phyloP scores from a whole-genome alignment of 2,329 filamentous ascomycete species.

The Alternaria triticimaculans region DNA sequence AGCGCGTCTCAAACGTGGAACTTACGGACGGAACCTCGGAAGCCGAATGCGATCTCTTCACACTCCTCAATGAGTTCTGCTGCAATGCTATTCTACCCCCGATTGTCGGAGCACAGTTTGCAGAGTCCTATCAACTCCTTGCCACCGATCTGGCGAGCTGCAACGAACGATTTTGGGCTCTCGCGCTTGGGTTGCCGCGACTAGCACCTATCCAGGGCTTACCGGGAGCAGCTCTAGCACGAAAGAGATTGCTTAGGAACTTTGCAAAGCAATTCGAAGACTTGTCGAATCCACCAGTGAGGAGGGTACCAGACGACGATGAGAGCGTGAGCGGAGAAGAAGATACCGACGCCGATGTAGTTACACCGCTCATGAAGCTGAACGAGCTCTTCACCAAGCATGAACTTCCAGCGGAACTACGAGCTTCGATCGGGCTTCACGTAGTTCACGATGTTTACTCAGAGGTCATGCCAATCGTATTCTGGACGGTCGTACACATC shows the following conservation, averaged over 20 bases:
- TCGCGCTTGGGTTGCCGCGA: slow-evolving; percentile 63
- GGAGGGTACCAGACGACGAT: slow-evolving; percentile 37
- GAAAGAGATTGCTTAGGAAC: slow-evolving; percentile 38
- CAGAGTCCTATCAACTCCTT: slow-evolving; percentile 50
- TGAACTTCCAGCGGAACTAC: slow-evolving; percentile 31
- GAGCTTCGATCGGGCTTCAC: slow-evolving; percentile 41
- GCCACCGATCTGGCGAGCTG: slow-evolving; percentile 63
- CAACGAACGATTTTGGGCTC: slow-evolving; percentile 60
- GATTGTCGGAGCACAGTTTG: slow-evolving; percentile 60
- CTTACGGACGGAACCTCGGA: slow-evolving; percentile 50
- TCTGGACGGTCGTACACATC: slow-evolving; percentile 44
- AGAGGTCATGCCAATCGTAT: slow-evolving; percentile 40
- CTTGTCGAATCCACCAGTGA: slow-evolving; percentile 35
- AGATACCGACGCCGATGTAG: slow-evolving; percentile 43
- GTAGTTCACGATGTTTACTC: slow-evolving; percentile 37
- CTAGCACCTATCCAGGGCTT: slow-evolving; percentile 61
- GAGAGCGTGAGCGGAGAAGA: slow-evolving; percentile 45
- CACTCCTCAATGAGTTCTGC: slow-evolving; percentile 64
- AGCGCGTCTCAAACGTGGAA: slow-evolving; percentile 60
- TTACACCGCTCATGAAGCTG: slow-evolving; percentile 40
- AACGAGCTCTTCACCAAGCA: slow-evolving; percentile 41
- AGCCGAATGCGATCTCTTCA: slow-evolving; percentile 54
- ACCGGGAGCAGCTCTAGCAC: slow-evolving; percentile 43
- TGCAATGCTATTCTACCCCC: slow-evolving; percentile 59
- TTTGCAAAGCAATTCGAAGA: slow-evolving; percentile 36